Percentiles rank a stretch among this genome's conserved stretches.
Evolutionary conservation across 306 rosid species (phyloP).

Genomic region (Delonix regia): DNA sequence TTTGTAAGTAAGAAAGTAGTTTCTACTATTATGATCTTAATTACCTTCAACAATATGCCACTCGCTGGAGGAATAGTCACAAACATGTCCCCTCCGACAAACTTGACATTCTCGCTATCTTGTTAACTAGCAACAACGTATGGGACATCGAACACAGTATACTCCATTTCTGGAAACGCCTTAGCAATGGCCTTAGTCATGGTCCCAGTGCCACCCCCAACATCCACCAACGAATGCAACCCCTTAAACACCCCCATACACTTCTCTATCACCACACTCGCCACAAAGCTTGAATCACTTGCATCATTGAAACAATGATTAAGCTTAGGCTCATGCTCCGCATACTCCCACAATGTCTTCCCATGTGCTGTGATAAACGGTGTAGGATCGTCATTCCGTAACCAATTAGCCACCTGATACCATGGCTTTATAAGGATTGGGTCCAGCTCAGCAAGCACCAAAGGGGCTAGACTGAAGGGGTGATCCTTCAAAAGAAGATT

Average conservation of each 20-base stretch:
- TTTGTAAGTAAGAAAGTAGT: too few relatives aligned
- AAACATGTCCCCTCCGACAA: constrained; percentile 58
- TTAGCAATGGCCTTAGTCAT: constrained; percentile 46
- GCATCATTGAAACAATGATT: constrained; percentile 44
- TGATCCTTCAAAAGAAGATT: constrained; percentile 35
- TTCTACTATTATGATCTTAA: too few relatives aligned
- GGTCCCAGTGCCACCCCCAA: constrained; percentile 49
- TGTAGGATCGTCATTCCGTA: constrained; percentile 40
- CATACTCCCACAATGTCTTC: constrained; percentile 42
- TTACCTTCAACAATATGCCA: constrained; percentile 55
- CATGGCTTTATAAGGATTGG: constrained; percentile 29
- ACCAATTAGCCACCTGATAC: constrained; percentile 40
- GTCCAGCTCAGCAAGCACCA: constrained; percentile 25
- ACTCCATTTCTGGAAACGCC: constrained; percentile 44
- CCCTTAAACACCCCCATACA: constrained; percentile 46
- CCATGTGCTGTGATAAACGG: constrained; percentile 51
- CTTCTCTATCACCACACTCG: constrained; percentile 40
- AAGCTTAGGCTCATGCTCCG: constrained; percentile 11
- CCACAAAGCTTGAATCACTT: constrained; percentile 49
- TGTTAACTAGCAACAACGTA: constrained; percentile 49
- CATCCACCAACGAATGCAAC: constrained; percentile 43
- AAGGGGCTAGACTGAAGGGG: constrained; percentile 28
- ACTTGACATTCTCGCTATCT: constrained; percentile 40
- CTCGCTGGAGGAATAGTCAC: constrained; percentile 45
- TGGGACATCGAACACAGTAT: constrained; percentile 57